Evolutionary conservation across 768 basidiomycete genomes (phyloP), one percentile per base, ranked within the genome.

Genomic region (Macrocybe gigantea): DNA sequence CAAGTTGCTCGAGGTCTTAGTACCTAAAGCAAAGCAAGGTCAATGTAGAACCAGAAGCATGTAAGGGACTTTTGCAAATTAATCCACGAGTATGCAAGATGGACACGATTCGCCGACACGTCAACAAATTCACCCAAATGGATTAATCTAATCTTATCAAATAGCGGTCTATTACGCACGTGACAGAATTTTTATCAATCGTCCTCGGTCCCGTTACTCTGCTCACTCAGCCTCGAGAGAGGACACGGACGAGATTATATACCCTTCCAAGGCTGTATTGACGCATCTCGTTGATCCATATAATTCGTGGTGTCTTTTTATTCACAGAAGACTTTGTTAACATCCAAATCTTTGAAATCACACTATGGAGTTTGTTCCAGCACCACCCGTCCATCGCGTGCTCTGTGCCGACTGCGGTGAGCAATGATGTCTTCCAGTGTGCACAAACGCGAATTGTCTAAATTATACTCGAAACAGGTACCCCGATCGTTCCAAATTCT

Each of bases 391-490:
- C 2, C 88, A 86, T 64, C 80, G 88, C 29, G 88, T 93, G 7
- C 79, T 93, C 7, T 93, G 91, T 55, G 91, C 91, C 5, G 91
- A 93, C 67, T 93, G 91, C 58, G 91, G 91, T 81, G 62, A 51
- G 78, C 55, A 3, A 38, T 44, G 11, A 31, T 35, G 38, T 46
- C 35, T 34, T 36, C 14, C 22, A 30, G 11, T 38, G 31, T 47
- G 33, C 36, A 45, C 34, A 11, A 48, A 50, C 49, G 48, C 44
- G 32, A 14, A 39, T 39, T 15, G 15, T 38, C 11, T 9, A 32
- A 22, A 22, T 22, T 22, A 4, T 22, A 22, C 4, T 22, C 22
- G 4, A 22, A 59, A 43, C 51, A 89, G 88, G 87, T 51, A 88
- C 83, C 34, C 86, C 87, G 32, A 93, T 93, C 59, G 83, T 87